Conservation (phyloP, 73 alveolate genomes). For the Stentor roeselii region DNA sequence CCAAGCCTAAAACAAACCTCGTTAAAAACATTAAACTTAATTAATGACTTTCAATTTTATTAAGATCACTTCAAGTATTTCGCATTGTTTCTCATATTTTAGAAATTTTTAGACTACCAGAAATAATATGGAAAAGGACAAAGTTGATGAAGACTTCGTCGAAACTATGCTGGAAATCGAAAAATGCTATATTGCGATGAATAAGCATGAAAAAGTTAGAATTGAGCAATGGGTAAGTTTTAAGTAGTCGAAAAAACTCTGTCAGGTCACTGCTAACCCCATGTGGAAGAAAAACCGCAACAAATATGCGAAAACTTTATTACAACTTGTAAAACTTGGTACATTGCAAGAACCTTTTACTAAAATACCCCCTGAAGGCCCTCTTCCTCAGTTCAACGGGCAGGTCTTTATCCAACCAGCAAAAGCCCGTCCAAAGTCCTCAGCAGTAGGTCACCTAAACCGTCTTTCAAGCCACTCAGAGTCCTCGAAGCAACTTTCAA, state of each 20-base stretch:
- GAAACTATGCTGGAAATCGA: constrained; percentile 49
- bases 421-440: not conserved
- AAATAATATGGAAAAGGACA: constrained; percentile 4
- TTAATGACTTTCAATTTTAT: too few species aligned
- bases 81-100: not conserved
- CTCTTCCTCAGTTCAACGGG: constrained; percentile 61
- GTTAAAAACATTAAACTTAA: too few species aligned
- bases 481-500: not conserved
- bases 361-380: constrained; percentile 90
- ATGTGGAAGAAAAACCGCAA: constrained; percentile 94
- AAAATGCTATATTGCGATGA: constrained; percentile 27
- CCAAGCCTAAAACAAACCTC: too few species aligned
- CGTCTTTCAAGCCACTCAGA: not conserved
- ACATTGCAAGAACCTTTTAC: constrained; percentile 85
- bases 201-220: constrained; percentile 51
- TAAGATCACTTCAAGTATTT: not conserved
- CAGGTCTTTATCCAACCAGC: not conserved
- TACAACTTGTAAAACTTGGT: constrained; percentile 71
- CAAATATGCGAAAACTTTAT: constrained; percentile 77
- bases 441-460: not conserved
- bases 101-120: not conserved
- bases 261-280: constrained; percentile 81
- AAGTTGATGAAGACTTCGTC: constrained; percentile 46
- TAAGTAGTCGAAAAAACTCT: constrained; percentile 60
- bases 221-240: constrained; percentile 46